Evolutionary conservation across 2,329 filamentous ascomycete genomes (phyloP).

Genomic region (Phyllachora maydis): DNA sequence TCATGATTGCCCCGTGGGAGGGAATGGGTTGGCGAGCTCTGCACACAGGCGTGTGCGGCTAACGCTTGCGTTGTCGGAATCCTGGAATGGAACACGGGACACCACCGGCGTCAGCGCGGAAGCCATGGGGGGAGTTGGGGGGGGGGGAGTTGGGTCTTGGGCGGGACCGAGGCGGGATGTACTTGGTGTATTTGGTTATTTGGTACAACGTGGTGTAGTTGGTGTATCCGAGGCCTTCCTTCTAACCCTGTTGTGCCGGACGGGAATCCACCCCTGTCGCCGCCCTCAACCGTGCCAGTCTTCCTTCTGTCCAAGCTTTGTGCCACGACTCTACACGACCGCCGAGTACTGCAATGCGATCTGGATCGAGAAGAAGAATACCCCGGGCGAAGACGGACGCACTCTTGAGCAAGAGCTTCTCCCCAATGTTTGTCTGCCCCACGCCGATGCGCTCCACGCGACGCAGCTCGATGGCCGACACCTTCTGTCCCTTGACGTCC

Average conservation of each 20-base stretch:
- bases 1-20: slow-evolving; percentile 69
- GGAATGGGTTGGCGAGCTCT: slow-evolving; percentile 42
- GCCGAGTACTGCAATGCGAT: slow-evolving; percentile 51
- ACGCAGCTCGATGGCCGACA: slow-evolving; percentile 53
- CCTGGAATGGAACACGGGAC: too few species aligned
- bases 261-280: slow-evolving; percentile 25
- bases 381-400: slow-evolving; percentile 51
- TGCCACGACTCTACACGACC: slow-evolving; percentile 74
- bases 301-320: slow-evolving; percentile 50
- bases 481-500: slow-evolving; percentile 48
- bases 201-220: too few species aligned
- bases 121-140: too few species aligned
- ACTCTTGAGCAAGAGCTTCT: slow-evolving; percentile 56
- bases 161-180: too few species aligned
- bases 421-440: slow-evolving; percentile 48
- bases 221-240: too few species aligned
- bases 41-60: too few species aligned
- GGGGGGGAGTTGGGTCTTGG: too few species aligned
- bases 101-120: too few species aligned
- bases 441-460: slow-evolving; percentile 44
- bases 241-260: too few species aligned
- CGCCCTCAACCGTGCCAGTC: slow-evolving; percentile 47
- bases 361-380: slow-evolving; percentile 55
- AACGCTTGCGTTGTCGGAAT: too few species aligned
- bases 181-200: too few species aligned